Percentiles rank a stretch among this genome's conserved stretches.
phyloP scores from a whole-genome alignment of 208 protist species.

The Trypanosoma platydactyli region DNA sequence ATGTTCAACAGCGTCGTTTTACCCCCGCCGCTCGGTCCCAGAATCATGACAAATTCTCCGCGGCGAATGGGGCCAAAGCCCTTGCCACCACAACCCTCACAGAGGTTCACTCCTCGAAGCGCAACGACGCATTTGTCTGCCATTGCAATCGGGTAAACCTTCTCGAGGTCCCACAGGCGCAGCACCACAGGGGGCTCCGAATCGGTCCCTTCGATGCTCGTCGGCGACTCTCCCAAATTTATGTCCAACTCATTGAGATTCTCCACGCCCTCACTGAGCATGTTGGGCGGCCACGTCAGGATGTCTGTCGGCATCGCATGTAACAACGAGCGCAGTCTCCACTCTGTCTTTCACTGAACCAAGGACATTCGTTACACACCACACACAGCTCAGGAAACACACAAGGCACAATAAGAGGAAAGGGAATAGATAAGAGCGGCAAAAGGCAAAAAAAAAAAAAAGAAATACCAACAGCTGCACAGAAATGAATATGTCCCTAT shows the following conservation, averaged over 20 bases:
- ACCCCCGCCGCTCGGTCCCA: conserved; percentile 95
- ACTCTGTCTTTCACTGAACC: neutral
- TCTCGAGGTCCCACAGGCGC: conserved; percentile 58
- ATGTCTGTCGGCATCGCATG: too few species aligned
- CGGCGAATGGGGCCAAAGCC: conserved; percentile 76
- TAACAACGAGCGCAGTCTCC: too few species aligned
- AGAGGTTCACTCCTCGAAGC: conserved; percentile 65
- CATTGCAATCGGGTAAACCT: conserved; percentile 65
- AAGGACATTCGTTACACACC: conserved; percentile 8
- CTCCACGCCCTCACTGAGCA: too few species aligned
- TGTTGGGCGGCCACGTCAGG: too few species aligned
- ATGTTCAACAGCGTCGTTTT: conserved; percentile 97
- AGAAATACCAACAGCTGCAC: neutral
- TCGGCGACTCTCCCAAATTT: too few species aligned
- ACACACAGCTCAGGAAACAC: neutral
- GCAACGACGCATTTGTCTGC: conserved; percentile 57
- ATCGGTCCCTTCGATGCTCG: neutral
- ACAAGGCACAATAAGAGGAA: neutral
- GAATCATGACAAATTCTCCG: conserved; percentile 97
- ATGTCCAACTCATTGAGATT: neutral
- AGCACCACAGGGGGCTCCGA: conserved; percentile 38
- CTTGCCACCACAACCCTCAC: conserved; percentile 26
- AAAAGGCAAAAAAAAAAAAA: neutral
- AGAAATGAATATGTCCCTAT: too few species aligned
- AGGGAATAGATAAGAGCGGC: conserved; percentile 4